Base-by-base conservation (phyloP, 306 rosid species). In the Medicago arabica region DNA sequence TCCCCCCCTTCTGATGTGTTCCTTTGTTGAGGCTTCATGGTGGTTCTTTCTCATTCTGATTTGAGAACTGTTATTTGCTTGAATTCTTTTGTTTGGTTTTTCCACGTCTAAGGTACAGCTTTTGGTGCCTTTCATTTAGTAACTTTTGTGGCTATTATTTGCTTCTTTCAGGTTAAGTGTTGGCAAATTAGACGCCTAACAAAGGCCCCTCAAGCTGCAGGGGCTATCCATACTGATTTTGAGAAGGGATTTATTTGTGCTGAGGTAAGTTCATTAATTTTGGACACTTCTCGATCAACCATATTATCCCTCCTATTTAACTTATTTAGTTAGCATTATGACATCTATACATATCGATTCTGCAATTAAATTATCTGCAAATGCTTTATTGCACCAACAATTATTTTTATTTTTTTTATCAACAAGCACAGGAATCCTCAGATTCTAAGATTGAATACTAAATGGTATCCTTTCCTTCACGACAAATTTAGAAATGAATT, bases 171-270 rank as follows among this genome's bases (percentile, higher is more conserved):
- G 99, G 99, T 96, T 13, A 96, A 96, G 74, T 90, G 98, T 83
- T 96, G 99, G 99, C 99, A 96, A 84, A 92, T 96, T 81, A 92
- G 98, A 83, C 92, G 96, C 78, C 96, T 89, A 77, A 85, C 98
- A 18, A 96, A 96, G 81, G 98, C 98, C 81, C 98, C 99, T 61
- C 98, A 96, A 83, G 98, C 99, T 75, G 99, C 99, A 39, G 99
- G 99, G 80, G 10, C 98, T 78, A 92, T 96, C 84, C 99, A 96
- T 85, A 72, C 99, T 75, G 99, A 96, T 89, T 92, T 96, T 69
- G 98, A 96, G 79, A 96, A 67, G 78, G 98, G 99, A 61, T 96
- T 96, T 83, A 96, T 96, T 72, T 96, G 99, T 87, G 99, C 99
- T 54, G 98, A 92, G 98, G 98, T 96, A 78, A 58, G 78, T 77